These are phyloP conservation scores for Sclerotinia borealis DNA, from an alignment of 2,329 filamentous ascomycete species.

Conservation along the genomic window DNA sequence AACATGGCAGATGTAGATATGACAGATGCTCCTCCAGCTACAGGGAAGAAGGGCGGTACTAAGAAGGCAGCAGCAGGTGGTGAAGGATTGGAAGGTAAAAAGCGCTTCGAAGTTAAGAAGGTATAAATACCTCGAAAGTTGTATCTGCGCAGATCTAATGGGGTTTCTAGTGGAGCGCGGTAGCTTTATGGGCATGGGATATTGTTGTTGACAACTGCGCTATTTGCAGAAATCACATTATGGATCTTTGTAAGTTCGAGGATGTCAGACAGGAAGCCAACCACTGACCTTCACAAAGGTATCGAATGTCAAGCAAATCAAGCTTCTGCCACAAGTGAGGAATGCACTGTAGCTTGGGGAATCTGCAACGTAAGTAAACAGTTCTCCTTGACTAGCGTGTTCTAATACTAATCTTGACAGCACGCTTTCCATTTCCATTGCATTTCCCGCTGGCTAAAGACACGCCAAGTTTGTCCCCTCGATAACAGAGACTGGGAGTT, in stretches of 20 bases:
- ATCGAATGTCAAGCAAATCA: slow-evolving; percentile 99
- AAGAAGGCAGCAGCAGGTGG: slow-evolving; percentile 45
- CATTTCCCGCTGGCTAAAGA: slow-evolving; percentile 98
- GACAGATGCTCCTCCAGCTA: slow-evolving; percentile 68
- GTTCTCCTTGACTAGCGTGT: neutral
- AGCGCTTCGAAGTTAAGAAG: slow-evolving; percentile 99
- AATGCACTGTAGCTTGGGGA: slow-evolving; percentile 98
- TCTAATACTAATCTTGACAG: slow-evolving; percentile 41
- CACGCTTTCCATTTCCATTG: slow-evolving; percentile 99
- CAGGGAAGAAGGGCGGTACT: slow-evolving; percentile 47
- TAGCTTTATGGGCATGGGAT: slow-evolving; percentile 98
- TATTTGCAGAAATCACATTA: slow-evolving; percentile 98
- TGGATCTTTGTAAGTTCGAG: slow-evolving; percentile 77
- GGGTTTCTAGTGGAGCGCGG: slow-evolving; percentile 80
- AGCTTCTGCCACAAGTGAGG: slow-evolving; percentile 91
- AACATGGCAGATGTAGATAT: slow-evolving; percentile 94
- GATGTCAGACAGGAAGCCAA: neutral
- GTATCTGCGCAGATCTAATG: neutral
- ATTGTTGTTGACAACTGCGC: slow-evolving; percentile 99
- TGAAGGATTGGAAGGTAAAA: slow-evolving; percentile 66
- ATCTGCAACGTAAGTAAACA: slow-evolving; percentile 82
- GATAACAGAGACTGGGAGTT: slow-evolving; percentile 99
- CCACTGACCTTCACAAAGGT: slow-evolving; percentile 43
- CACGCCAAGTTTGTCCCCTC: slow-evolving; percentile 93
- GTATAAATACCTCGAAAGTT: slow-evolving; percentile 41